Percentiles rank a stretch among this genome's conserved stretches.
Conservation (phyloP, 352 stramenopile genomes). For the Thalassiosira ordinaria region DNA sequence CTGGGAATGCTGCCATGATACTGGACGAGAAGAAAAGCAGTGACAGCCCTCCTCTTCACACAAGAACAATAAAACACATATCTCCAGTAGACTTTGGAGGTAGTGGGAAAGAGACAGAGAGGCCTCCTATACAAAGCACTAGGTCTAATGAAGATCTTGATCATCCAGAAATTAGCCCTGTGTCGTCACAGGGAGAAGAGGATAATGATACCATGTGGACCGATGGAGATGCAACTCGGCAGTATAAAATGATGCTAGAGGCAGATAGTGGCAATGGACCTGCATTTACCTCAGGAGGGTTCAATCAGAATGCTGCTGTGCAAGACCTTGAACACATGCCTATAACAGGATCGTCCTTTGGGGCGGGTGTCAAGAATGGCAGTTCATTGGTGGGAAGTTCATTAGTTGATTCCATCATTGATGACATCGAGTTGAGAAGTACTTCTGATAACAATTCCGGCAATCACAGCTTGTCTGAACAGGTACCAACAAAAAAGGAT, state of each 20-base stretch:
- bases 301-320: conserved; percentile 11
- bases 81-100: conserved; percentile 21
- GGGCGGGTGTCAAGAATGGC: conserved; percentile 6
- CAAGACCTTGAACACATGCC: conserved; percentile 7
- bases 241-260: conserved; percentile 30
- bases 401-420: conserved; percentile 32
- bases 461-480: neutral
- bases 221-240: conserved; percentile 33
- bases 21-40: neutral
- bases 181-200: conserved; percentile 16
- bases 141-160: neutral
- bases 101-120: neutral
- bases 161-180: neutral
- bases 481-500: conserved; percentile 8
- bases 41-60: neutral
- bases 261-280: conserved; percentile 6
- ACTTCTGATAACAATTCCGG: neutral
- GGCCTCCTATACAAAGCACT: conserved; percentile 20
- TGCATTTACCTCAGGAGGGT: conserved; percentile 27
- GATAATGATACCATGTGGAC: conserved; percentile 35
- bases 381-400: neutral
- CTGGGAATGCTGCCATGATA: neutral
- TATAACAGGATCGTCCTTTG: conserved; percentile 4
- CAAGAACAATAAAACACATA: conserved; percentile 2
- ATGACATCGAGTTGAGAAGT: conserved; percentile 15